Evolutionary conservation across 371 early-diverging fungal species (phyloP).

Genomic region (Mucor mucedo): DNA sequence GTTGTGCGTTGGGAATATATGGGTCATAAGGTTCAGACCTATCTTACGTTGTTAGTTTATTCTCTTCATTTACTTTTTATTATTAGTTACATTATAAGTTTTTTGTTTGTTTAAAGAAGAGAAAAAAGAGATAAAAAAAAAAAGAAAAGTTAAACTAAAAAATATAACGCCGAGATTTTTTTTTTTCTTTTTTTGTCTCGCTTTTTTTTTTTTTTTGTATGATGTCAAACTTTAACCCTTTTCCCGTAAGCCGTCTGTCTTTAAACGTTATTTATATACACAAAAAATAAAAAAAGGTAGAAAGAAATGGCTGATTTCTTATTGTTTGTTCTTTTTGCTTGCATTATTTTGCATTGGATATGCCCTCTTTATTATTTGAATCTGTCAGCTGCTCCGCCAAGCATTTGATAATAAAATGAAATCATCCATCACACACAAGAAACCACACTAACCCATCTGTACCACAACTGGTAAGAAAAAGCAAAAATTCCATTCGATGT

Average conservation of each 20-base stretch:
- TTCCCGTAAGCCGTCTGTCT: no score
- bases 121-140: constrained; percentile 3
- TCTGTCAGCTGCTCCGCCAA: no score
- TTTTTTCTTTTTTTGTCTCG: constrained; percentile 9
- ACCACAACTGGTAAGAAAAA: not conserved
- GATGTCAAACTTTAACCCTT: not conserved
- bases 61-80: not conserved
- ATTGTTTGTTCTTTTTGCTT: no score
- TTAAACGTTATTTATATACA: no score
- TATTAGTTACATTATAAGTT: constrained; percentile 15
- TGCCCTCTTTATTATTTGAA: no score
- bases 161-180: not conserved
- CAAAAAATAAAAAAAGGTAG: no score
- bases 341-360: no score
- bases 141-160: constrained; percentile 1
- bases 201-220: not conserved
- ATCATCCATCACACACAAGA: no score
- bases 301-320: no score
- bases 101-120: not conserved
- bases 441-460: no score
- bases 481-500: not conserved
- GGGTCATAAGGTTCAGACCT: constrained; percentile 50
- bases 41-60: not conserved
- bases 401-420: no score
- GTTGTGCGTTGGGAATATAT: constrained; percentile 38